phyloP scores from a whole-genome alignment of 192 early-diverging fungal genomes.

The Funneliformis geosporum region DNA sequence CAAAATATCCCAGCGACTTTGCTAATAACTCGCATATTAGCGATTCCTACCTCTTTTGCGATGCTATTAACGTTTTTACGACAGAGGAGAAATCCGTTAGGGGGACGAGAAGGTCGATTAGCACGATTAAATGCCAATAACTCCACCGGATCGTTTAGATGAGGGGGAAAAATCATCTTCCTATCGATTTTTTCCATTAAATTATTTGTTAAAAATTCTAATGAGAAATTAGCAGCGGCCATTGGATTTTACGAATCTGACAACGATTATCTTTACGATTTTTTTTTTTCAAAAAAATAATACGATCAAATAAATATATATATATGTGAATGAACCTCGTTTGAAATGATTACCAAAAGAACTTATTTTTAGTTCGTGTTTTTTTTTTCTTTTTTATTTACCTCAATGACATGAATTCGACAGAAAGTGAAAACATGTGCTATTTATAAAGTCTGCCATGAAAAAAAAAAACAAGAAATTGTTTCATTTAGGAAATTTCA shows the following conservation, averaged over 20 bases:
- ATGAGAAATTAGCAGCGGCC: neutral
- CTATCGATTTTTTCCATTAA: neutral
- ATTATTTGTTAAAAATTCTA: neutral
- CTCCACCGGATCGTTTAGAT: conserved; percentile 3
- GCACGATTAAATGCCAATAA: neutral
- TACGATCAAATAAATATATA: too few relatives aligned
- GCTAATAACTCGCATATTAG: conserved; percentile 10
- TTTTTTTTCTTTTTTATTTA: too few relatives aligned
- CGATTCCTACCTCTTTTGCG: neutral
- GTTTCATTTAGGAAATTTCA: too few relatives aligned
- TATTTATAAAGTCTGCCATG: too few relatives aligned
- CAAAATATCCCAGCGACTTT: neutral
- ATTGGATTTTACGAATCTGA: neutral
- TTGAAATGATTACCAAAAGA: too few relatives aligned
- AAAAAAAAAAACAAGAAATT: too few relatives aligned
- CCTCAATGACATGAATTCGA: too few relatives aligned
- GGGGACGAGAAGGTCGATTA: neutral
- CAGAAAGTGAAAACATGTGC: too few relatives aligned
- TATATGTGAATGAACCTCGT: too few relatives aligned
- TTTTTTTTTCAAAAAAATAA: too few relatives aligned
- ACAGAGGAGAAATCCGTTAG: neutral
- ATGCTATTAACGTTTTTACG: neutral
- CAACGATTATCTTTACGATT: too few relatives aligned
- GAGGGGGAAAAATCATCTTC: neutral
- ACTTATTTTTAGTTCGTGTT: too few relatives aligned